A percentile compares a stretch with the other conserved stretches of the same genome.
phyloP scores from a whole-genome alignment of 2,329 filamentous ascomycete species.

The Albophoma yamanashiensis region DNA sequence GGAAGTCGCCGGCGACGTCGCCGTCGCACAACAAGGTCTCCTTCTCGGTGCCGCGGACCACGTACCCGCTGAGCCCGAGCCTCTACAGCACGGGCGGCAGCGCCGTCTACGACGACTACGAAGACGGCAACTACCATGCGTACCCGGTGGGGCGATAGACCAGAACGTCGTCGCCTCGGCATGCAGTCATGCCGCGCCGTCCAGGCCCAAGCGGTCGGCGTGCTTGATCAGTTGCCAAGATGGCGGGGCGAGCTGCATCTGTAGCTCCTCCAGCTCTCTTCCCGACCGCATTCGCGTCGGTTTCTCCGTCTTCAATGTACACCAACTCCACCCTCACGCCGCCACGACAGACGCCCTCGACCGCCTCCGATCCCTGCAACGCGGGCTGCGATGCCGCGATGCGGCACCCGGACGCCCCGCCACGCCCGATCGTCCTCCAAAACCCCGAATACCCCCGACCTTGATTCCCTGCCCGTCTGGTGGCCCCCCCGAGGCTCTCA shows the following conservation, averaged over 20 bases:
- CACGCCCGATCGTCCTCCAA: background rate
- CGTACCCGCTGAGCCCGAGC: conserved; percentile 12
- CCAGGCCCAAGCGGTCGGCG: background rate
- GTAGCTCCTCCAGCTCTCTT: background rate
- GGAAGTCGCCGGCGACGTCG: conserved; percentile 10
- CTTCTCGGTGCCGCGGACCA: conserved; percentile 19
- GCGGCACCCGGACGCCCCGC: background rate
- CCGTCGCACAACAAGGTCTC: conserved; percentile 9
- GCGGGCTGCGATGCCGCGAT: background rate
- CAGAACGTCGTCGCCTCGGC: background rate
- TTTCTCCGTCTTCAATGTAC: background rate
- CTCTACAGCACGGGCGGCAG: conserved; percentile 15
- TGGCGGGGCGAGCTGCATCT: background rate
- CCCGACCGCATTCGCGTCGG: background rate
- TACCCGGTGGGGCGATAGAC: conserved; percentile 19
- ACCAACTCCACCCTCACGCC: background rate
- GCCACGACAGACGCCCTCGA: background rate
- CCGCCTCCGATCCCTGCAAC: background rate
- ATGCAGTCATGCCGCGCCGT: background rate
- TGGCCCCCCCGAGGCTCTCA: background rate
- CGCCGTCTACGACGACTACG: conserved; percentile 12
- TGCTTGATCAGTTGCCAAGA: background rate
- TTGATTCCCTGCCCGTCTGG: background rate
- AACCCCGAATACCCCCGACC: background rate
- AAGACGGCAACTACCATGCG: conserved; percentile 25